Conservation (phyloP, 1,284 basidiomycete genomes). For the Cutaneotrichosporon cyanovorans region DNA sequence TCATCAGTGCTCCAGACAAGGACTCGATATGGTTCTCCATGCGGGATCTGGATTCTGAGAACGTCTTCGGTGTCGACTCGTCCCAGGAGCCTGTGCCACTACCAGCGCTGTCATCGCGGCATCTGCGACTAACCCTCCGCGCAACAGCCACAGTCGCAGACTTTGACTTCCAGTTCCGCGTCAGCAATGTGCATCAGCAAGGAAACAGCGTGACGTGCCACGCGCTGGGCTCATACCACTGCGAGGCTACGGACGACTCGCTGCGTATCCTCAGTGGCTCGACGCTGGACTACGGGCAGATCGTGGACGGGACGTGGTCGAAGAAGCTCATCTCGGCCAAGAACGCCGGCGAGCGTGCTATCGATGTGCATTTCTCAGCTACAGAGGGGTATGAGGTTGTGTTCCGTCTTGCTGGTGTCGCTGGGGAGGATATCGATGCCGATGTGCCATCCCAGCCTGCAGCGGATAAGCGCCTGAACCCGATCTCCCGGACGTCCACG, state of each 20-base stretch:
- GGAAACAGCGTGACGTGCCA: constrained; percentile 39
- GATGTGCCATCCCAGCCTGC: constrained; percentile 22
- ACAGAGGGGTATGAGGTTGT: constrained; percentile 46
- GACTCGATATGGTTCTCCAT: constrained; percentile 41
- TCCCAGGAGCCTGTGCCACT: constrained; percentile 36
- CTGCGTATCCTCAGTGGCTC: constrained; percentile 46
- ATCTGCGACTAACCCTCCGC: constrained; percentile 33
- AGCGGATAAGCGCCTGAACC: constrained; percentile 12
- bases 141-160: constrained; percentile 26
- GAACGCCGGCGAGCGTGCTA: constrained; percentile 46
- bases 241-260: constrained; percentile 40
- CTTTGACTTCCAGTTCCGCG: constrained; percentile 40
- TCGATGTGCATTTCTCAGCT: constrained; percentile 48
- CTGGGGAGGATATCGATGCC: constrained; percentile 42
- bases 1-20: constrained; percentile 34
- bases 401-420: constrained; percentile 47
- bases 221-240: constrained; percentile 31
- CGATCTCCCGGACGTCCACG: constrained; percentile 31
- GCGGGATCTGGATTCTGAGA: constrained; percentile 43
- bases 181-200: constrained; percentile 39
- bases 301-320: constrained; percentile 48
- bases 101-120: constrained; percentile 37
- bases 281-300: constrained; percentile 49
- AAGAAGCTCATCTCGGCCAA: constrained; percentile 47
- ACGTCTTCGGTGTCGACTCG: constrained; percentile 41